Percentiles rank a stretch among this genome's conserved stretches.
Conservation (phyloP, 225 moss, liverwort and hornwort genomes). For the Physcomitrellopsis africana region DNA sequence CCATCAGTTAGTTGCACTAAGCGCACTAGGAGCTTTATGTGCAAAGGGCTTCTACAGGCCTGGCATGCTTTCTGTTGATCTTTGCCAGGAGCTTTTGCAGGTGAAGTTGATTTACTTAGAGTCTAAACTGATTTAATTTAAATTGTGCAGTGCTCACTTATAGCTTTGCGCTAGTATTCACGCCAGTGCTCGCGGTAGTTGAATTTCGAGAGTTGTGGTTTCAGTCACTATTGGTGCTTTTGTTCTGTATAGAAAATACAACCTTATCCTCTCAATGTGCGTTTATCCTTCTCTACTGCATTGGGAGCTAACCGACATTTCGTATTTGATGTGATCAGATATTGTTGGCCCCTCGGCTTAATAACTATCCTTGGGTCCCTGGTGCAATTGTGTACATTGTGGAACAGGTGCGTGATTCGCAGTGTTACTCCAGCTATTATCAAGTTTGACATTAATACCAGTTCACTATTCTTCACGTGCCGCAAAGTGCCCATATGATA, state of each 20-base stretch:
- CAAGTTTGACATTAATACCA: neutral
- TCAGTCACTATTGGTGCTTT: conserved; percentile 1
- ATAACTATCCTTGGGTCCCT: conserved; percentile 49
- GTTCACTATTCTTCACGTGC: neutral
- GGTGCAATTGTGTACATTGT: conserved; percentile 60
- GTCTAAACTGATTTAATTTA: conserved; percentile 5
- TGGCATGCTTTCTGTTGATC: conserved; percentile 85
- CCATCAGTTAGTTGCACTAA: conserved; percentile 67
- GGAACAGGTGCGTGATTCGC: conserved; percentile 52
- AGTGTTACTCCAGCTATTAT: neutral
- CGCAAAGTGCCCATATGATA: neutral
- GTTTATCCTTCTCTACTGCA: neutral
- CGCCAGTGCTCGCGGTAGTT: too few relatives aligned
- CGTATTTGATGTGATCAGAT: conserved; percentile 39
- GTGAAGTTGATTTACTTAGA: conserved; percentile 34
- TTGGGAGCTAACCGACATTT: conserved; percentile 20
- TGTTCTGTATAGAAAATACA: neutral
- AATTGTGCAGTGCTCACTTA: conserved; percentile 1
- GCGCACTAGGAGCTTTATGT: conserved; percentile 76
- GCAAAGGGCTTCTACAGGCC: conserved; percentile 75
- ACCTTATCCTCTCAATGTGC: neutral
- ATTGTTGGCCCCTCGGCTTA: conserved; percentile 55
- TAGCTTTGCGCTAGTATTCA: neutral
- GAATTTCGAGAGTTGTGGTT: neutral
- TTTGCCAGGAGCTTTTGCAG: conserved; percentile 90